These are phyloP conservation scores for Cyberlindnera maclurae DNA, from an alignment of 805 yeast species.

Conservation along the genomic window DNA sequence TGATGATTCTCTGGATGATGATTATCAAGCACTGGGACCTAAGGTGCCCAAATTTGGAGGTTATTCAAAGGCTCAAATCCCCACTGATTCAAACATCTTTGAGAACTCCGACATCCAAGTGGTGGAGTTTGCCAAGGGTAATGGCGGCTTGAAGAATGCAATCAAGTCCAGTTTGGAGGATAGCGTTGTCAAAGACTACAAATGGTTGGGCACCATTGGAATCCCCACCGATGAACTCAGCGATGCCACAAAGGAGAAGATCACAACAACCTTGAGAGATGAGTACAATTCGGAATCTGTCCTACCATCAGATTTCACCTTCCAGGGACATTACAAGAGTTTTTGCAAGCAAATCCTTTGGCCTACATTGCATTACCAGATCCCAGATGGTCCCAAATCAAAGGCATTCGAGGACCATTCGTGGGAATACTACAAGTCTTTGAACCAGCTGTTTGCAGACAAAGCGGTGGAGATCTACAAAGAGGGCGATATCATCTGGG, in stretches of 20 bases:
- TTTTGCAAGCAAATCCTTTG: conserved; percentile 92
- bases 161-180: conserved; percentile 48
- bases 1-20: conserved; percentile 11
- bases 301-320: conserved; percentile 67
- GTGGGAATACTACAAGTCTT: conserved; percentile 72
- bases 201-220: conserved; percentile 90
- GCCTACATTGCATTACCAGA: conserved; percentile 93
- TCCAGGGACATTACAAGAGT: conserved; percentile 85
- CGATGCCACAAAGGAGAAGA: conserved; percentile 42
- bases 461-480: conserved; percentile 60
- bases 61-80: conserved; percentile 54
- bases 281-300: conserved; percentile 60
- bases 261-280: conserved; percentile 37
- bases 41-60: conserved; percentile 58
- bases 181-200: conserved; percentile 29
- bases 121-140: conserved; percentile 65
- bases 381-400: conserved; percentile 90
- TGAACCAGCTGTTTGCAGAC: conserved; percentile 79
- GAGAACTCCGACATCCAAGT: conserved; percentile 65
- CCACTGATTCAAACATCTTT: conserved; percentile 32
- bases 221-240: conserved; percentile 86
- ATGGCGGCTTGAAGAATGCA: conserved; percentile 85
- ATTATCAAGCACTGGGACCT: conserved; percentile 1
- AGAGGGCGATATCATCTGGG: conserved; percentile 78
- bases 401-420: conserved; percentile 95